Evolutionary conservation across 306 rosid species (phyloP).

Genomic region (Dicorynia guianensis): DNA sequence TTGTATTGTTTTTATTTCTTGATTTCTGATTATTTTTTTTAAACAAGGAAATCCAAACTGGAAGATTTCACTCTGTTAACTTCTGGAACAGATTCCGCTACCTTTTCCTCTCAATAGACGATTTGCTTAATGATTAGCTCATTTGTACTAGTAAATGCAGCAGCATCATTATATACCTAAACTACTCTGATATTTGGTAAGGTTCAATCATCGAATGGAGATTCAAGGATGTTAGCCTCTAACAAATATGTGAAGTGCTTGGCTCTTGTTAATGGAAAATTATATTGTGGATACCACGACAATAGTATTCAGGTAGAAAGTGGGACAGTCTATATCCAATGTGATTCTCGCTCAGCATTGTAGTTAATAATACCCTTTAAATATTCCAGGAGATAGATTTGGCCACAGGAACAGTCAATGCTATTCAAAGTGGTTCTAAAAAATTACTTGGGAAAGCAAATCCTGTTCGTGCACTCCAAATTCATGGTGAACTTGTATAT

Average conservation of each 20-base stretch:
- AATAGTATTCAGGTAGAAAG: slow-evolving; percentile 78
- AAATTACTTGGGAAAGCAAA: slow-evolving; percentile 77
- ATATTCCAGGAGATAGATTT: slow-evolving; percentile 78
- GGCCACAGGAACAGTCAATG: slow-evolving; percentile 65
- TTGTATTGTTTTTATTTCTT: slow-evolving; percentile 2
- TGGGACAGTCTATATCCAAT: slow-evolving; percentile 16
- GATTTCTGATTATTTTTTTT: background rate
- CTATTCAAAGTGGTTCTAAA: slow-evolving; percentile 74
- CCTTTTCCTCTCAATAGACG: slow-evolving; percentile 5
- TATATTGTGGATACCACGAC: slow-evolving; percentile 91
- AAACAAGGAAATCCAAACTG: background rate
- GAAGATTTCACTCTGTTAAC: background rate
- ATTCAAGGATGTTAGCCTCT: slow-evolving; percentile 63
- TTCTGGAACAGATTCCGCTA: slow-evolving; percentile 29
- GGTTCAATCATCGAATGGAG: slow-evolving; percentile 76
- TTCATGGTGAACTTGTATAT: slow-evolving; percentile 67
- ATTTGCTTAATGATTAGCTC: slow-evolving; percentile 9
- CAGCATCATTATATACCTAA: slow-evolving; percentile 11
- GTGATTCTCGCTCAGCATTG: slow-evolving; percentile 32
- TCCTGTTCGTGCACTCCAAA: slow-evolving; percentile 74
- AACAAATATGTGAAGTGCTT: slow-evolving; percentile 79
- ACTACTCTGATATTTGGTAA: slow-evolving; percentile 40
- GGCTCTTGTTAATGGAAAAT: slow-evolving; percentile 63
- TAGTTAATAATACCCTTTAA: slow-evolving; percentile 27
- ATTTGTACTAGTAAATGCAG: slow-evolving; percentile 2